Conservation (phyloP, 176 grass and related monocot genomes). For the Ensete glaucum region DNA sequence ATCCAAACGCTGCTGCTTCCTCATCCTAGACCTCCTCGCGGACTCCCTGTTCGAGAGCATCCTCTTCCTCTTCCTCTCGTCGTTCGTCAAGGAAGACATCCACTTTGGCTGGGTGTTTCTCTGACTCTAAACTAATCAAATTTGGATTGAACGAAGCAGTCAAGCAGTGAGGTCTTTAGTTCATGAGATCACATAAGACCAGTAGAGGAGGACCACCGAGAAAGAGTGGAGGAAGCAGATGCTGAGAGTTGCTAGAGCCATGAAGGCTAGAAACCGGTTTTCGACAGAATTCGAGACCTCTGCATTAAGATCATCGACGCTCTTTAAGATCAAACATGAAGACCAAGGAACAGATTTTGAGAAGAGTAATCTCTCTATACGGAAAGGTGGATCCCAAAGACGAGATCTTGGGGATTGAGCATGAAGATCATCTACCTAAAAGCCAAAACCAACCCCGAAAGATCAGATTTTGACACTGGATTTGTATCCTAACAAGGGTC, state of each 20-base stretch:
- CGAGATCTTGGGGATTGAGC: no score
- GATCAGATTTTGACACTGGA: slow-evolving; percentile 10
- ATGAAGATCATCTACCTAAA: no score
- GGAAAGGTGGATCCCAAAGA: background rate
- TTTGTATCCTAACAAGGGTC: background rate
- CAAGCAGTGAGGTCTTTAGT: background rate
- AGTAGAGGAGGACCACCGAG: slow-evolving; percentile 89
- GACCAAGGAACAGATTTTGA: background rate
- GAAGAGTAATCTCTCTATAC: background rate
- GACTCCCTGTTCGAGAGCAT: slow-evolving; percentile 84
- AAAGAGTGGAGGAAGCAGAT: slow-evolving; percentile 82
- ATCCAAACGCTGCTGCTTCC: slow-evolving; percentile 47
- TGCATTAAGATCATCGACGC: slow-evolving; percentile 8
- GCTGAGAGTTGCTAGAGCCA: slow-evolving; percentile 42
- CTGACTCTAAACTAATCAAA: background rate
- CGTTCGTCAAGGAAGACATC: slow-evolving; percentile 14
- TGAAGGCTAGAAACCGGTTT: slow-evolving; percentile 30
- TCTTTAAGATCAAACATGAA: background rate
- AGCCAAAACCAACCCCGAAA: slow-evolving; percentile 1
- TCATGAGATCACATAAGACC: slow-evolving; percentile 86
- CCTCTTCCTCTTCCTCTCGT: slow-evolving; percentile 62
- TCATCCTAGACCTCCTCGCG: slow-evolving; percentile 54
- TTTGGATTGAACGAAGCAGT: background rate
- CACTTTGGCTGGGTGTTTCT: background rate
- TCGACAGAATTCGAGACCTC: background rate